A percentile compares a stretch with the other conserved stretches of the same genome.
phyloP scores from a whole-genome alignment of 768 basidiomycete genomes.

The Naematelia encephala region DNA sequence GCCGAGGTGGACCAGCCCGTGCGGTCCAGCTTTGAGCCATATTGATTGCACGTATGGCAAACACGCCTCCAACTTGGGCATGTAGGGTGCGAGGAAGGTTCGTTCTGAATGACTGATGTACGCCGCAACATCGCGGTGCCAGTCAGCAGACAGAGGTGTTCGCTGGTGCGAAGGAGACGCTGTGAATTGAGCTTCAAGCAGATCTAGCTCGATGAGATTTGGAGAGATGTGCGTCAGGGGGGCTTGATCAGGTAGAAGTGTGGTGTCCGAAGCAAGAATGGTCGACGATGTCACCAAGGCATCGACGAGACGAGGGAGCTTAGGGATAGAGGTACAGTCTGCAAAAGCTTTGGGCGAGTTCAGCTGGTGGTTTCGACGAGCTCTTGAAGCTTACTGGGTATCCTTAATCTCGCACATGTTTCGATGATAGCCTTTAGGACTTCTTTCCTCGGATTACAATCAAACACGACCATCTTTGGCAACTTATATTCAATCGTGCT shows the following conservation, averaged over 20 bases:
- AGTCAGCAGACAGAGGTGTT: constrained; percentile 61
- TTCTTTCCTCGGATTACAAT: constrained; percentile 51
- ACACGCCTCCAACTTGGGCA: constrained; percentile 74
- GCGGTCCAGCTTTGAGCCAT: constrained; percentile 76
- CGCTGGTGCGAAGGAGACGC: neutral
- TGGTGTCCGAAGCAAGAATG: neutral
- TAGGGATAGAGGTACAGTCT: constrained; percentile 89
- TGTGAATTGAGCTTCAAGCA: neutral
- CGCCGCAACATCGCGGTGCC: constrained; percentile 64
- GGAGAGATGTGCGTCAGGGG: neutral
- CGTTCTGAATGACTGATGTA: constrained; percentile 14
- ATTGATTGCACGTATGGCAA: constrained; percentile 81
- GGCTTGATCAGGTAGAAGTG: neutral
- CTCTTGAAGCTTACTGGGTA: constrained; percentile 56
- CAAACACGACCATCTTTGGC: constrained; percentile 45
- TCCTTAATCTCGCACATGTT: constrained; percentile 56
- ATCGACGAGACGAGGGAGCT: constrained; percentile 62
- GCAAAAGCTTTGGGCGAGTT: constrained; percentile 64
- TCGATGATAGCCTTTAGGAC: constrained; percentile 58
- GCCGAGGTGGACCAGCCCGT: constrained; percentile 47
- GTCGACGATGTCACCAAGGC: neutral
- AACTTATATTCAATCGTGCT: constrained; percentile 52
- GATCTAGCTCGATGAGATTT: neutral
- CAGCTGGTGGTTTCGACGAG: constrained; percentile 13
- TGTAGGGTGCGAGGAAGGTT: constrained; percentile 22